Base-by-base conservation (phyloP, 1,284 basidiomycete species). In the Trametes hirsuta region DNA sequence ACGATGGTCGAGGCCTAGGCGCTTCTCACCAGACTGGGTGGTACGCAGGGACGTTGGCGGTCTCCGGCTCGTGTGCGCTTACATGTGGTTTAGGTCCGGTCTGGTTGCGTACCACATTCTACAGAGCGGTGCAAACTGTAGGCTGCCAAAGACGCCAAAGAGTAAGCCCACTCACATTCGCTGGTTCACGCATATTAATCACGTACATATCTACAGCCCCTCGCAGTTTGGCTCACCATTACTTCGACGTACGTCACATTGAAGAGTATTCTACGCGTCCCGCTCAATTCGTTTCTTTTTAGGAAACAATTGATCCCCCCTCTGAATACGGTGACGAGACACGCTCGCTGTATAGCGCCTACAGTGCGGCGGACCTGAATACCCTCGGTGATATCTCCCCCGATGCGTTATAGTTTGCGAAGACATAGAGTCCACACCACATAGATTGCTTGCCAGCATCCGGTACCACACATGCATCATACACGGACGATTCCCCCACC, bases 11-110 rank as follows among this genome's bases (percentile, higher is more conserved):
- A 59, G 97, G 97, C 22, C 81, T 98, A 18, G 97, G 97, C 41
- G 97, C 97, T 1, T 96, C 94, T 5, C 97, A 99, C 78, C 97
- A 99, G 76, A 98, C 95, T 63, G 96, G 96, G 69, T 98, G 97
- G 94, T 90, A 70, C 67, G 83, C 25, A 50, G 39, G 11, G 6
- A 0, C 49, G 47, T 22, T 62, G 21, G 18, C 9, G 18, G 12
- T 6, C 12, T 6, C 21, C 30, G 3, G 8, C 21, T 14, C 9
- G 5, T 2, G 6, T 10, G 18, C 12, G 8, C 18, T 59, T 47
- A 62, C 62, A 47, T 35, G 48, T 41, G 46, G 37, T 34, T 50
- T 61, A 90, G 89, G 91, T 95, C 94, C 39, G 95, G 95, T 56
- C 78, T 97, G 21, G 93, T 97, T 55, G 94, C 95, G 11, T 97